phyloP scores from a whole-genome alignment of 1,139 yeast species.

The Magnusiomyces suaveolens region DNA sequence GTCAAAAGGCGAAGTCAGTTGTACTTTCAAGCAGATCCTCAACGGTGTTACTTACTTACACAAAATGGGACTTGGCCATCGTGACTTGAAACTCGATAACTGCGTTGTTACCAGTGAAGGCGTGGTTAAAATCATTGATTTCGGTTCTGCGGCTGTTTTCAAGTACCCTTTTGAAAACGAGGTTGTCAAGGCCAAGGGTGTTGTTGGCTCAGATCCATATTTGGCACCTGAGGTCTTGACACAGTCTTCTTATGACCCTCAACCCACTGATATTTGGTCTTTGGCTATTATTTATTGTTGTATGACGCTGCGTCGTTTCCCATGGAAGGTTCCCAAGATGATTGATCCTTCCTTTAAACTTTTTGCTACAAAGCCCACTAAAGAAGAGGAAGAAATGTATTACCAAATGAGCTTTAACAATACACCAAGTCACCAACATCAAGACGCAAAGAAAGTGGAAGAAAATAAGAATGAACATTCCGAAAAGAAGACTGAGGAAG shows the following conservation, averaged over 20 bases:
- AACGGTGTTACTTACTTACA: slow-evolving; percentile 82
- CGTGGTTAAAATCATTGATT: slow-evolving; percentile 82
- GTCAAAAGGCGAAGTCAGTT: slow-evolving; percentile 75
- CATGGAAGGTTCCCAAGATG: slow-evolving; percentile 89
- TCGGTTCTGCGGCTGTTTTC: slow-evolving; percentile 93
- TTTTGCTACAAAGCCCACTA: slow-evolving; percentile 39
- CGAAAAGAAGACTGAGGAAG: slow-evolving; percentile 4
- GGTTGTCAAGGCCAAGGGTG: slow-evolving; percentile 77
- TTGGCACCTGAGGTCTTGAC: slow-evolving; percentile 89
- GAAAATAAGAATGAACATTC: not conserved
- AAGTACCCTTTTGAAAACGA: slow-evolving; percentile 79
- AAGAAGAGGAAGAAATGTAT: slow-evolving; percentile 13
- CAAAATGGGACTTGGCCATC: slow-evolving; percentile 80
- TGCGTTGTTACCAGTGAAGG: slow-evolving; percentile 86
- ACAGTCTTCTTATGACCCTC: slow-evolving; percentile 73
- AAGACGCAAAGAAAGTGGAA: not conserved
- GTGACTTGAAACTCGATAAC: slow-evolving; percentile 90
- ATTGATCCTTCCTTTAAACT: slow-evolving; percentile 80
- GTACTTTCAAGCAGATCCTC: slow-evolving; percentile 79
- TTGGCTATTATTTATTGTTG: slow-evolving; percentile 92
- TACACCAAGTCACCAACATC: slow-evolving; percentile 8
- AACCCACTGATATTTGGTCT: slow-evolving; percentile 92
- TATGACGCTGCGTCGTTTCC: slow-evolving; percentile 87
- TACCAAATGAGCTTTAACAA: slow-evolving; percentile 13
- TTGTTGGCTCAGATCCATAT: slow-evolving; percentile 97